Evolutionary conservation across 192 early-diverging fungal species (phyloP), one percentile per base, ranked within the genome.

Genomic region (Coemansia sp.): DNA sequence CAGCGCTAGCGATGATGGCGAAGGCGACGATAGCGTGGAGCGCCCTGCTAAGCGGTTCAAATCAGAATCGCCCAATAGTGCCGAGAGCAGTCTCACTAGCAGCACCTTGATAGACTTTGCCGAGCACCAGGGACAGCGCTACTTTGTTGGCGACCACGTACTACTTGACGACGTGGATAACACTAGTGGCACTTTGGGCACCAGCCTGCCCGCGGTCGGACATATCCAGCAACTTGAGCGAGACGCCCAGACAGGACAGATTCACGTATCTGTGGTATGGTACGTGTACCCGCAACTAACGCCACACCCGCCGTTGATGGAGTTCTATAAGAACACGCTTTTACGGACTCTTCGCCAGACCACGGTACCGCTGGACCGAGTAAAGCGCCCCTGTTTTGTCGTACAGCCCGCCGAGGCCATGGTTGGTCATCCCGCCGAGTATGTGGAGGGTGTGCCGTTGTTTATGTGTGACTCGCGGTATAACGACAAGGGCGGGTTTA

Each of bases 381-480:
- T 83, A 4, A 40, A 10, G 29, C 50, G 46, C 2, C 36, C 41
- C 19, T 83, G 81, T 53, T 78, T 66, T 67, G 81, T 83, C 19
- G 69, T 78, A 42, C 66, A 64, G 54, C 64, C 81, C 0, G 50
- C 69, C 0, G 76, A 78, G 33, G 66, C 67, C 16, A 65, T 67
- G 69, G 34, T 33, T 21, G 81, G 81, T 1, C 69, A 64, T n/a
- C 81, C 81, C 13, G 46, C 56, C 11, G 76, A 74, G 29, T 78
- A 69, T 67, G 62, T 40, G 17, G 76, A 75, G 21, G 57, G 31
- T 6, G 74, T 31, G 4, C 64, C 53, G 35, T 35, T 78, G 27
- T 83, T 64, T 65, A 76, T 83, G 41, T 83, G 81, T 45, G 76
- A 78, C 50, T 67, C 67, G 67, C 66, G 73, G 37, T 83, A 46